Evolutionary conservation across 768 basidiomycete genomes (phyloP), one percentile per base, ranked within the genome.

Genomic region (Lanmaoa rubissima): DNA sequence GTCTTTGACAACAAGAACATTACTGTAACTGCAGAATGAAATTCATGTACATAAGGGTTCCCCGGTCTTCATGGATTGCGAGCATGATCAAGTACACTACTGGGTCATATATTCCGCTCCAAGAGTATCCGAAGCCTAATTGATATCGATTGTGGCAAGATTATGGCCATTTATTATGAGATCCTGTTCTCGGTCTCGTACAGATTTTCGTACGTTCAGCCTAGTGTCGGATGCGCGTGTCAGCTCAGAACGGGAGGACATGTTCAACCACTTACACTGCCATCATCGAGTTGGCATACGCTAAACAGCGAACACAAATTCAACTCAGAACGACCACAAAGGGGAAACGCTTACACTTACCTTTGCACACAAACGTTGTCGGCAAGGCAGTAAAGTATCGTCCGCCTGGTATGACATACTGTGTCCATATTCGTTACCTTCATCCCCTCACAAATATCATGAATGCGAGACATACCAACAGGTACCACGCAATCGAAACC

Each of bases 251-350:
- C 1, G 8, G 8, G 7, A 28, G 5, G 19, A 16, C 19, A 14
- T 16, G 13, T 46, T 9, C 9, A 3, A 42, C 24, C 7, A 51
- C 60, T 40, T 32, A 61, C 60, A 55, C 53, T 1, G 58, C 58
- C 53, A 61, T 51, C 60, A 55, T 48, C 10, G 60, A 61, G 31
- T 49, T 60, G 40, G 19, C 42, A 24, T 61, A 61, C 0, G 53
- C 59, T 61, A n/a, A 39, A 12, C 2, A 5, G 14, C 17, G 49
- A 17, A 31, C 11, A 7, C 12, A 1, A 13, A 7, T 6, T 51
- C 4, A 60, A 35, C 12, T 32, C 13, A 10, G 21, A 14, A 11
- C 9, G 6, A 8, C 16, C n/a, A n/a, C 13, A 12, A 41, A 12
- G 19, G 5, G 3, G 5, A 42, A 28, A 6, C 0, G 8, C 53